These are phyloP conservation scores for Fusarium sp. DNA, from an alignment of 2,329 filamentous ascomycete species.

Conservation along the genomic window DNA sequence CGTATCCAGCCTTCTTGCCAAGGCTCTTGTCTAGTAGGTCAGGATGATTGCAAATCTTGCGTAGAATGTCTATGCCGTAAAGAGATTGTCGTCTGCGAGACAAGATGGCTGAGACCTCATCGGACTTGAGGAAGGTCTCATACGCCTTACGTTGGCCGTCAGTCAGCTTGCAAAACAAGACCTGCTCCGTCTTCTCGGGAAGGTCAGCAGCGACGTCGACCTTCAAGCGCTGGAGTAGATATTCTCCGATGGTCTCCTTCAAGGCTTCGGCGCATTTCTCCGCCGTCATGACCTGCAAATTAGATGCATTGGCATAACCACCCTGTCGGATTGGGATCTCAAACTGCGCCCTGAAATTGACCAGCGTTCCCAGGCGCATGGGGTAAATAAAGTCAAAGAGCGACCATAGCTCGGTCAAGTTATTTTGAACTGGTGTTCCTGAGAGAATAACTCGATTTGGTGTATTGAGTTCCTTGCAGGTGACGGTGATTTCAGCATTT, in stretches of 20 bases:
- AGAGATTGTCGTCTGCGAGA: constrained; percentile 79
- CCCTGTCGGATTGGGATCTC: constrained; percentile 93
- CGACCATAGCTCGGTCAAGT: constrained; percentile 93
- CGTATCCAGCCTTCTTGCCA: constrained; percentile 68
- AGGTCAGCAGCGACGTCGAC: constrained; percentile 92
- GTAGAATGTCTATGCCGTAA: constrained; percentile 88
- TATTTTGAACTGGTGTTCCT: constrained; percentile 98
- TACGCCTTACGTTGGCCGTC: constrained; percentile 80
- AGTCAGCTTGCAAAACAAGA: constrained; percentile 94
- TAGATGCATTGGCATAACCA: constrained; percentile 94
- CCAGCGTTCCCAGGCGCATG: constrained; percentile 90
- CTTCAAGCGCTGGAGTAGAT: constrained; percentile 91
- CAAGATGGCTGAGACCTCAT: constrained; percentile 86
- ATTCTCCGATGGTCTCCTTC: constrained; percentile 93
- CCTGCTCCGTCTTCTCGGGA: constrained; percentile 94
- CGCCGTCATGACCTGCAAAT: constrained; percentile 92
- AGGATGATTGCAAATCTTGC: constrained; percentile 98
- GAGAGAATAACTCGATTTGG: constrained; percentile 92
- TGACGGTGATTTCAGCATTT: constrained; percentile 91
- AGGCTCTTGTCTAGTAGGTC: constrained; percentile 77
- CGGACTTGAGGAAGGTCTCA: constrained; percentile 79
- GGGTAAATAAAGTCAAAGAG: constrained; percentile 98
- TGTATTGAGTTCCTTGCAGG: constrained; percentile 92
- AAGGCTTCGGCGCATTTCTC: constrained; percentile 93
- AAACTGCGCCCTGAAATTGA: constrained; percentile 90